Conservation (phyloP, 2,329 filamentous ascomycete genomes). For the Monilinia vaccinii-corymbosi region DNA sequence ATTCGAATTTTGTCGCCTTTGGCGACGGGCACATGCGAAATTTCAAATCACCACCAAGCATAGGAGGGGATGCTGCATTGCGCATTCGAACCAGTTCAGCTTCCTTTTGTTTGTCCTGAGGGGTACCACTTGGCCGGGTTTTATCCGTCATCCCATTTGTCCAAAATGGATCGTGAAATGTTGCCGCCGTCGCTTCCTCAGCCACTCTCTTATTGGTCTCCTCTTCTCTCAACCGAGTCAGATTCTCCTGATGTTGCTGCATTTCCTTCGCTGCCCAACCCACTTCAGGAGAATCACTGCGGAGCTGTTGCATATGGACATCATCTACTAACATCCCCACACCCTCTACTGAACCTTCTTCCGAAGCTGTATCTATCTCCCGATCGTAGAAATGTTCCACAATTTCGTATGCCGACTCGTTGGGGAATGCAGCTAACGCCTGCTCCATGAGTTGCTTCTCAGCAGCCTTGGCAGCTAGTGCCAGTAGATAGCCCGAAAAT, state of each 20-base stretch:
- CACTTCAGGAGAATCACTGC: conserved; percentile 26
- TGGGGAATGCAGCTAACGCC: conserved; percentile 70
- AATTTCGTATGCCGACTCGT: conserved; percentile 40
- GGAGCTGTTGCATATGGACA: conserved; percentile 13
- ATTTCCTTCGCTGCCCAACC: conserved; percentile 30
- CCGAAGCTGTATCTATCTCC: conserved; percentile 27
- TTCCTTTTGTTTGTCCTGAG: conserved; percentile 23
- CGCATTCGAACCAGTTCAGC: conserved; percentile 41
- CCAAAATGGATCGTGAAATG: conserved; percentile 29
- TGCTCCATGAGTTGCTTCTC: conserved; percentile 69
- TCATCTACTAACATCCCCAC: conserved; percentile 25
- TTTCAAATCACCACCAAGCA: conserved; percentile 73
- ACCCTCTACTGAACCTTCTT: conserved; percentile 27
- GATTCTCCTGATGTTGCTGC: conserved; percentile 29
- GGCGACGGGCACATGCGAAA: conserved; percentile 80
- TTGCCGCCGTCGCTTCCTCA: conserved; percentile 27
- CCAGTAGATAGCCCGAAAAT: conserved; percentile 67
- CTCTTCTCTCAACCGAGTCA: conserved; percentile 27
- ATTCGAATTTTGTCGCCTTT: conserved; percentile 74
- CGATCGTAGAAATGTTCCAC: conserved; percentile 31
- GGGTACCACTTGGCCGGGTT: conserved; percentile 10
- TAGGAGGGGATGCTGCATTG: conserved; percentile 62
- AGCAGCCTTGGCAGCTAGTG: conserved; percentile 69
- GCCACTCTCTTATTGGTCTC: conserved; percentile 28
- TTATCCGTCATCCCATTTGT: conserved; percentile 29